Conservation (phyloP, 1,284 basidiomycete species). For the Boletus albobrunnescens region DNA sequence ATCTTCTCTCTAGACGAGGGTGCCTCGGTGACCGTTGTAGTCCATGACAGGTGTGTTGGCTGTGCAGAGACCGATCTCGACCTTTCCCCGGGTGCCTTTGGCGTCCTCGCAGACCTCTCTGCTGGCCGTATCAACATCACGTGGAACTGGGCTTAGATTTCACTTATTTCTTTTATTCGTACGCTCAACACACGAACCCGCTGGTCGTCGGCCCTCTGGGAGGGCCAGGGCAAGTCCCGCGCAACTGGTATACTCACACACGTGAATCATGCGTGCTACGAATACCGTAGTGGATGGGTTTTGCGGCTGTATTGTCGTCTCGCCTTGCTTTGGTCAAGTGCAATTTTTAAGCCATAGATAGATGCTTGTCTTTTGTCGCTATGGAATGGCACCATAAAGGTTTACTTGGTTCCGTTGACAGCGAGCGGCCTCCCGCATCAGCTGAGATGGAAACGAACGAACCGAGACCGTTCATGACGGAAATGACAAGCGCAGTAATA, state of each 20-base stretch:
- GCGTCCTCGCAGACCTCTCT: slow-evolving; percentile 29
- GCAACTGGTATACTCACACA: slow-evolving; percentile 15
- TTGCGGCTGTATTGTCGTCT: slow-evolving; percentile 12
- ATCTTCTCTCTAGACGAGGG: slow-evolving; percentile 43
- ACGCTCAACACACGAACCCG: slow-evolving; percentile 12
- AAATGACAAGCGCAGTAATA: slow-evolving; percentile 17
- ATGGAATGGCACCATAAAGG: slow-evolving; percentile 8
- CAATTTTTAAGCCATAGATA: slow-evolving; percentile 16
- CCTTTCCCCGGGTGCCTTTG: slow-evolving; percentile 56
- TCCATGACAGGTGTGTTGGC: slow-evolving; percentile 61
- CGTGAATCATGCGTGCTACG: slow-evolving; percentile 24
- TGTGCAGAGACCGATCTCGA: slow-evolving; percentile 53
- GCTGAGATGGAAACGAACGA: neutral
- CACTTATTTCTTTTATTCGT: slow-evolving; percentile 30
- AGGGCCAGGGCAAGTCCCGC: slow-evolving; percentile 11
- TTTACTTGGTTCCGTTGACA: slow-evolving; percentile 4
- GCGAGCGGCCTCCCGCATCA: slow-evolving; percentile 2
- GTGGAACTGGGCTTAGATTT: slow-evolving; percentile 42
- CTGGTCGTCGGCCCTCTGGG: slow-evolving; percentile 18
- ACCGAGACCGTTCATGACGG: slow-evolving; percentile 7
- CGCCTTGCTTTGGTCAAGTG: slow-evolving; percentile 30
- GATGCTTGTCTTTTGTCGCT: slow-evolving; percentile 5
- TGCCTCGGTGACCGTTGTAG: slow-evolving; percentile 44
- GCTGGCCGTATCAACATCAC: slow-evolving; percentile 53
- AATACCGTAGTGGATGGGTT: slow-evolving; percentile 31